A percentile compares a stretch with the other conserved stretches of the same genome.
These are phyloP conservation scores for Penicillium canariense DNA, from an alignment of 495 filamentous ascomycete genomes.

Conservation along the genomic window DNA sequence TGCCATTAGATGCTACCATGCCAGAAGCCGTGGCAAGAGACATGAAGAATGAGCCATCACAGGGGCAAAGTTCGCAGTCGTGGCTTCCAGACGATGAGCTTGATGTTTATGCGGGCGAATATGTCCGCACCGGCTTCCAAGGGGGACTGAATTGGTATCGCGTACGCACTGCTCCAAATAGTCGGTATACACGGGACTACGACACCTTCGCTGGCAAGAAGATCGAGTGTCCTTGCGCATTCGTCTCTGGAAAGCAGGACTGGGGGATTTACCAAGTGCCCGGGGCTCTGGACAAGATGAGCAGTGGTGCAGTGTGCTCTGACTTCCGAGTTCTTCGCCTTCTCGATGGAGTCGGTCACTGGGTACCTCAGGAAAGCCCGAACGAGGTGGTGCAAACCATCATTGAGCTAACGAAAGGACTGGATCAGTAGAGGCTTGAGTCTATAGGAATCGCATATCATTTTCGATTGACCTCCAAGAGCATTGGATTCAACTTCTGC, in stretches of 20 bases:
- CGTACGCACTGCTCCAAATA: conserved; percentile 50
- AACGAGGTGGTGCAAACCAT: conserved; percentile 52
- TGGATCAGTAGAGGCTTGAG: too few species aligned
- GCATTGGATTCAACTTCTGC: too few species aligned
- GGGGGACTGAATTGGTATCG: conserved; percentile 71
- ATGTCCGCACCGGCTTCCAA: conserved; percentile 65
- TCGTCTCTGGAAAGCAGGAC: conserved; percentile 58
- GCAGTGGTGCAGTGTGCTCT: conserved; percentile 39
- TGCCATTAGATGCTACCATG: conserved; percentile 58
- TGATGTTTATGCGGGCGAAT: conserved; percentile 58
- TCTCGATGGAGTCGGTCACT: conserved; percentile 62
- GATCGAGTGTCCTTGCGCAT: conserved; percentile 60
- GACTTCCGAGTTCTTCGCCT: conserved; percentile 50
- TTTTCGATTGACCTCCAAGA: too few species aligned
- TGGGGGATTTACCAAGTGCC: conserved; percentile 70
- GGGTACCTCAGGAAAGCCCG: conserved; percentile 65
- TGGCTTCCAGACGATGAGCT: conserved; percentile 61
- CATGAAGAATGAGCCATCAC: conserved; percentile 51
- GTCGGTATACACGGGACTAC: conserved; percentile 45
- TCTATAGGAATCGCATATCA: too few species aligned
- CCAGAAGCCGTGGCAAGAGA: conserved; percentile 49
- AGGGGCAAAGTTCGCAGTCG: conserved; percentile 21
- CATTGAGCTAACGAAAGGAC: conserved; percentile 34
- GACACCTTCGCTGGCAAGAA: conserved; percentile 59
- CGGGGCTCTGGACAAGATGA: conserved; percentile 58